Base-by-base conservation (phyloP, 1,284 basidiomycete genomes). In the Quambalaria eucalypti region DNA sequence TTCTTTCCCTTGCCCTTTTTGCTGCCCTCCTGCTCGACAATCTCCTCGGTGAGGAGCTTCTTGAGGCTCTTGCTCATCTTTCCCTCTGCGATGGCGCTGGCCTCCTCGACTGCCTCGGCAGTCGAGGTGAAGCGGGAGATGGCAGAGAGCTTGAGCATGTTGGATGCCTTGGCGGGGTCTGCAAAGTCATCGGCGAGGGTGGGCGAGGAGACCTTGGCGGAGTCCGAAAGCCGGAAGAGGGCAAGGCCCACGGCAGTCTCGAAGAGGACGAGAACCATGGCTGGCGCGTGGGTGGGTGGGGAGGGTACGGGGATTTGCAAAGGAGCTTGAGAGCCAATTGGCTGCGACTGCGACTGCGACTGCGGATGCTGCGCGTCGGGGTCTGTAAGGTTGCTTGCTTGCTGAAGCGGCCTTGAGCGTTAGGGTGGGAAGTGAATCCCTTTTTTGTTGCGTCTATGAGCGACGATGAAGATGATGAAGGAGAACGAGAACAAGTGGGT, bases 31-130 rank as follows among this genome's bases (percentile, higher is more conserved):
- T 60, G 56, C 47, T 65, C 85, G 39, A 88, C 81, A 48, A 95
- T 84, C 69, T 93, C 86, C 42, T 91, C 86, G 28, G 86, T 85
- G 68, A 98, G 78, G 81, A 97, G 97, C 75, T 93, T 86, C 79
- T 93, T 93, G 66, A 97, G 80, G 5, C 86, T 85, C 78, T 95
- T 95, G 52, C 88, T 88, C 50, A 97, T 77, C 79, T 95, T 92
- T 62, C 92, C 91, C 52, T 87, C 86, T 76, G 93, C 90, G 48
- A 97, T 79, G 12, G 92, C 85, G 29, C 90, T 88, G 68, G 97
- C 86, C 76, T 97, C 93, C 78, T 97, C 92, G n/a, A 98, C 93
- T n/a, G 95, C 93, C 23, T 87, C 86, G 28, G 90, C 95, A 9
- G 93, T 97, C 48, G 90, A 93, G 33, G 87, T 87, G 78, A 98